A percentile compares a stretch with the other conserved stretches of the same genome.
Evolutionary conservation across 805 yeast genomes (phyloP).

Genomic region (Candida fluviatilis): DNA sequence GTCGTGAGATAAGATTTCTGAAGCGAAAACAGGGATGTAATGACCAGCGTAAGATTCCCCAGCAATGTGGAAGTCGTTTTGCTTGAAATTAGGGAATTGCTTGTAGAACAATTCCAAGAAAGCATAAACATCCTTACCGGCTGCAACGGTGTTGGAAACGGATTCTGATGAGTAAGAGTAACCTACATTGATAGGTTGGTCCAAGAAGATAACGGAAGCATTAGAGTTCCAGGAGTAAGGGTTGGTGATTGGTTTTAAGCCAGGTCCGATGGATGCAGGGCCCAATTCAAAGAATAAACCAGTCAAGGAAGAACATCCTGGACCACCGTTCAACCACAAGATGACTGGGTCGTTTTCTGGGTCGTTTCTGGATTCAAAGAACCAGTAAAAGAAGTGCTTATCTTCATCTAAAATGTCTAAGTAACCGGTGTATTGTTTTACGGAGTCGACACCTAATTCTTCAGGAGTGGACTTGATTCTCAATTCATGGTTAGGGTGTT

Average conservation of each 20-base stretch:
- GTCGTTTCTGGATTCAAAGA: slow-evolving; percentile 42
- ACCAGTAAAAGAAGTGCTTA: slow-evolving; percentile 45
- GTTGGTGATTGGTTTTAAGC: slow-evolving; percentile 25
- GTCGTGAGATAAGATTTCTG: slow-evolving; percentile 37
- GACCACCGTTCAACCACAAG: slow-evolving; percentile 35
- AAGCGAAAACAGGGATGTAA: slow-evolving; percentile 43
- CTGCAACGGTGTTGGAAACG: slow-evolving; percentile 27
- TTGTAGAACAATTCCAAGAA: slow-evolving; percentile 35
- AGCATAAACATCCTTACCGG: slow-evolving; percentile 32
- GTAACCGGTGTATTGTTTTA: slow-evolving; percentile 81
- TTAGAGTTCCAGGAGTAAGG: slow-evolving; percentile 30
- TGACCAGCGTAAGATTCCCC: slow-evolving; percentile 47
- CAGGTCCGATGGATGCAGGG: slow-evolving; percentile 25
- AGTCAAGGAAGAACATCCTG: slow-evolving; percentile 32
- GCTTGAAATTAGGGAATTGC: slow-evolving; percentile 29
- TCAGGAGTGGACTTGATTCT: slow-evolving; percentile 61
- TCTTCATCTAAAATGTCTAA: slow-evolving; percentile 78
- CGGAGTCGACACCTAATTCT: slow-evolving; percentile 72
- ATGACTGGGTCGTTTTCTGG: slow-evolving; percentile 33
- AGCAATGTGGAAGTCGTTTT: slow-evolving; percentile 31
- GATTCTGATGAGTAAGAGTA: slow-evolving; percentile 29
- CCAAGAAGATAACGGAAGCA: slow-evolving; percentile 40
- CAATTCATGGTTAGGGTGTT: slow-evolving; percentile 48
- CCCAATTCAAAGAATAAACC: slow-evolving; percentile 36
- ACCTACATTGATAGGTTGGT: slow-evolving; percentile 34